Percentiles rank a stretch among this genome's conserved stretches.
These are phyloP conservation scores for Euptelea pleiosperma DNA, from an alignment of 164 flowering plant genomes.

Conservation along the genomic window DNA sequence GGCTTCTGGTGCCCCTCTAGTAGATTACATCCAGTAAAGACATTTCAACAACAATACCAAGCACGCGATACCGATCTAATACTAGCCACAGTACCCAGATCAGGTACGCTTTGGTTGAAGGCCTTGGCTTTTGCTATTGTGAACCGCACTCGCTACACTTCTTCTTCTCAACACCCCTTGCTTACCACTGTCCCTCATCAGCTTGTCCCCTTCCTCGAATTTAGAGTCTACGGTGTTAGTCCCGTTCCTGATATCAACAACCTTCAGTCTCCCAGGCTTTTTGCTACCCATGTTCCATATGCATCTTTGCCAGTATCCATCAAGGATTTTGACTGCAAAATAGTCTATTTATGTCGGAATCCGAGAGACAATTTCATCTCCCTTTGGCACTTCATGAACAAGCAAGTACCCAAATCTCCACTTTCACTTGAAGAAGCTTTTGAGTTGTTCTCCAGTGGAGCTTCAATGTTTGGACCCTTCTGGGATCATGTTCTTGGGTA, in stretches of 20 bases:
- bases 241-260: not conserved
- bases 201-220: slow-evolving; percentile 19
- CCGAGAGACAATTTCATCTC: slow-evolving; percentile 27
- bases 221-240: not conserved
- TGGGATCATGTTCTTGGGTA: slow-evolving; percentile 21
- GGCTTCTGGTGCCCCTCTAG: no score
- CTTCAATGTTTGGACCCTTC: slow-evolving; percentile 16
- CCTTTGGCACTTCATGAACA: slow-evolving; percentile 17
- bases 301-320: slow-evolving; percentile 10
- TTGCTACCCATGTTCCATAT: slow-evolving; percentile 21
- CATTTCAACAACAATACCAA: no score
- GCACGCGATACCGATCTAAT: no score
- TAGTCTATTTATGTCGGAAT: slow-evolving; percentile 17
- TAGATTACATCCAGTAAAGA: no score
- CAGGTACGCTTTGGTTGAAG: no score
- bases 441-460: slow-evolving; percentile 23
- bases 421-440: slow-evolving; percentile 16
- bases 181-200: slow-evolving; percentile 18
- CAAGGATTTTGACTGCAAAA: not conserved
- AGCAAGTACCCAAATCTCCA: not conserved
- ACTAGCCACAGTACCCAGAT: no score
- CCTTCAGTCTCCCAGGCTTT: slow-evolving; percentile 4
- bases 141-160: no score
- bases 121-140: no score
- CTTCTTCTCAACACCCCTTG: slow-evolving; percentile 12